Evolutionary conservation across 129 eudicot species (phyloP), one percentile per base, ranked within the genome.

Genomic region (Rutidosis leptorrhynchoides): DNA sequence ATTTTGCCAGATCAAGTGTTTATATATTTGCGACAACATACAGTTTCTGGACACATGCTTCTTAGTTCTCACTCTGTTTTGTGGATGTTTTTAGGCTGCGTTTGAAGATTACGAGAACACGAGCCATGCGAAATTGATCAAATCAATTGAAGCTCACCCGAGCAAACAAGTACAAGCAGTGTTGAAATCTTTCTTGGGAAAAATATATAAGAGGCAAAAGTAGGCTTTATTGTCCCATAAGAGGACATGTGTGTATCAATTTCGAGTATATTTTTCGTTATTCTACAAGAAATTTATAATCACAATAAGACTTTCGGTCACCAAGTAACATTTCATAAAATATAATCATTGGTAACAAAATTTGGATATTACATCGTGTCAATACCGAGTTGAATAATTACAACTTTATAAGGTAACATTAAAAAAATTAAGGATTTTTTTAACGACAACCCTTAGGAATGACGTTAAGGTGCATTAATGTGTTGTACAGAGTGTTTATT

Each of bases 201-300:
- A 89, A 78, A 81, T 89, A 62, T 83, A 85, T 69, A 77, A 81
- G 81, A 81, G 94, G 81, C 79, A 79, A 70, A 89, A 89, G 74
- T 81, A 77, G 67, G 52, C 48, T 23, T 48, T 6, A 3, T 52
- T 33, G 52, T 25, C 43, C 64, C 45, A 40, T 42, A 40, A 40
- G 33, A 63, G 68, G 53, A 40, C 53, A 16, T 66, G 45, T 40
- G 43, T 54, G 74, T 56, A 68, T 8, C 26, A 33, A 54, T 54
- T 24, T 6, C 24, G 30, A 32, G 54, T 68, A 37, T 33, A 68
- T 54, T 33, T 9, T 60, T 17, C n/a, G 8, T 45, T n/a, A 37
- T 37, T 68, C 42, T 6, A 69, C 25, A 17, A 24, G n/a, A 5
- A 32, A 17, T 35, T 29, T 28, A 2, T 37, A 27, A 46, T 46